phyloP scores from a whole-genome alignment of 352 stramenopile species.

The Globisporangium emineosum region DNA sequence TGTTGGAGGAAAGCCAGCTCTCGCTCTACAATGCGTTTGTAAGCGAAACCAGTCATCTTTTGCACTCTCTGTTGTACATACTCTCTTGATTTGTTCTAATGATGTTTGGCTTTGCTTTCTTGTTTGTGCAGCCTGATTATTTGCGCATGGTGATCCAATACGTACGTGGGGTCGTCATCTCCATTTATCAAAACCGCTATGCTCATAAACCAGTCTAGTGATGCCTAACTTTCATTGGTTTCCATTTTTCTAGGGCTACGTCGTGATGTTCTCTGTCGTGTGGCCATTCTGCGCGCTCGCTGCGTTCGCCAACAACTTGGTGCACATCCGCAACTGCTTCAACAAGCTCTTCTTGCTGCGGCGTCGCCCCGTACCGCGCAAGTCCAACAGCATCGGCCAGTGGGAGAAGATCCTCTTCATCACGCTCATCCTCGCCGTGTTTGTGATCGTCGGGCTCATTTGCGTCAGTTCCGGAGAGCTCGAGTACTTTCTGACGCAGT shows the following conservation, averaged over 20 bases:
- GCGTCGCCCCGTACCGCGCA: slow-evolving; percentile 67
- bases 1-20: slow-evolving; percentile 80
- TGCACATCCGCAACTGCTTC: slow-evolving; percentile 85
- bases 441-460: slow-evolving; percentile 81
- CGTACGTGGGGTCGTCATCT: slow-evolving; percentile 40
- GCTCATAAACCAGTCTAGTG: neutral
- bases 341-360: slow-evolving; percentile 76
- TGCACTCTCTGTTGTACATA: neutral
- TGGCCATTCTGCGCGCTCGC: slow-evolving; percentile 84
- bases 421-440: slow-evolving; percentile 77
- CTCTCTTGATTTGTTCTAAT: slow-evolving; percentile 1
- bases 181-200: no score
- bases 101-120: neutral
- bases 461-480: slow-evolving; percentile 82
- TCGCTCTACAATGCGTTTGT: slow-evolving; percentile 82
- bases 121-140: slow-evolving; percentile 59
- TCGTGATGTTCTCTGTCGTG: slow-evolving; percentile 88
- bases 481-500: slow-evolving; percentile 80
- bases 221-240: neutral
- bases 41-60: slow-evolving; percentile 15
- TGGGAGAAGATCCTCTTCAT: slow-evolving; percentile 88
- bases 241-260: slow-evolving; percentile 61
- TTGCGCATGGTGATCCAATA: slow-evolving; percentile 89
- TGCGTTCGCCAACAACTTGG: slow-evolving; percentile 73
- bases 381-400: slow-evolving; percentile 82